A percentile compares a stretch with the other conserved stretches of the same genome.
Evolutionary conservation across 768 basidiomycete species (phyloP).

Genomic region (Russula earlei): DNA sequence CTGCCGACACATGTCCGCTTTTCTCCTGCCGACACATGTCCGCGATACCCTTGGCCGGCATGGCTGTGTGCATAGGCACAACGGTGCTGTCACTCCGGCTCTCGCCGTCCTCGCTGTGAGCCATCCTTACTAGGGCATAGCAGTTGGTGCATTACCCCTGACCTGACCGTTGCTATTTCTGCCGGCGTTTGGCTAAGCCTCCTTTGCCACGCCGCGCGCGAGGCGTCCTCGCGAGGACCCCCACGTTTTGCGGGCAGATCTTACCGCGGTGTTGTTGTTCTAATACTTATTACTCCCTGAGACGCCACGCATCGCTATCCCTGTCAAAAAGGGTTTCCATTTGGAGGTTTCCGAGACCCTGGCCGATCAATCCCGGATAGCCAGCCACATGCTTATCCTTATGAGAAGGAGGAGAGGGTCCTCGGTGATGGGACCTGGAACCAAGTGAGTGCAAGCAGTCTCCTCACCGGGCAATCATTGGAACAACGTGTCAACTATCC

Average conservation of each 20-base stretch:
- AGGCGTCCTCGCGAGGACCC: constrained; percentile 50
- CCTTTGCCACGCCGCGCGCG: constrained; percentile 38
- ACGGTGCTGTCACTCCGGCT: constrained; percentile 38
- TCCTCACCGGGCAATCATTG: constrained; percentile 40
- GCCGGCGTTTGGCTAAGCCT: constrained; percentile 43
- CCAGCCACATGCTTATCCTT: constrained; percentile 41
- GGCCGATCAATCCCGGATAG: constrained; percentile 46
- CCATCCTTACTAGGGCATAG: constrained; percentile 60
- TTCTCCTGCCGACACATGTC: too few relatives aligned
- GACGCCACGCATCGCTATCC: constrained; percentile 46
- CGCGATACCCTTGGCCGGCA: constrained; percentile 44
- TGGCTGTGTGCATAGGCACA: constrained; percentile 41
- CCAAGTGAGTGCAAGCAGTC: constrained; percentile 44
- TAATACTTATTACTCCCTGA: constrained; percentile 44
- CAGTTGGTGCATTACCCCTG: constrained; percentile 49
- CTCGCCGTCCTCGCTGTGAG: constrained; percentile 51
- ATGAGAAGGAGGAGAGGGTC: constrained; percentile 34
- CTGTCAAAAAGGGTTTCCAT: constrained; percentile 43
- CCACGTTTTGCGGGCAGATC: constrained; percentile 43
- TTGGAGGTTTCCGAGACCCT: constrained; percentile 41
- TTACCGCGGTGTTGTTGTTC: constrained; percentile 37
- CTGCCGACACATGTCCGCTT: too few relatives aligned
- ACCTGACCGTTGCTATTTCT: constrained; percentile 30
- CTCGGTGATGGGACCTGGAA: constrained; percentile 36
- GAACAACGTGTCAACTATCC: constrained; percentile 43